A percentile compares a stretch with the other conserved stretches of the same genome.
Evolutionary conservation across 2,329 filamentous ascomycete species (phyloP).

Genomic region (Clarireedia sp.): DNA sequence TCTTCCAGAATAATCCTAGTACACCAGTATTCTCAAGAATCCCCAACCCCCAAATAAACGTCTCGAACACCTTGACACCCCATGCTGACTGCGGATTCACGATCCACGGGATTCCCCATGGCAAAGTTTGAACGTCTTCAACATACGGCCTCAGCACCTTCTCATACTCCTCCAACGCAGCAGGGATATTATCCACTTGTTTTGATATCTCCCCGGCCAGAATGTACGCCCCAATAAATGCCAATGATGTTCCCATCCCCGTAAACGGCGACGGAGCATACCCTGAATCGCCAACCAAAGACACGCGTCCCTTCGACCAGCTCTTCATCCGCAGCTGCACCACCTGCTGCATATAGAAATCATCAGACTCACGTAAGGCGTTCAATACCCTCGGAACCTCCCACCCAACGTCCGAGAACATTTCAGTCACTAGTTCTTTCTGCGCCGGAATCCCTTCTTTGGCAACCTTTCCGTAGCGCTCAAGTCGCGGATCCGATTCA

Average conservation of each 20-base stretch:
- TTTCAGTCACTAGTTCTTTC: constrained; percentile 1
- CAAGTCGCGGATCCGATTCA: no score
- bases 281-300: constrained; percentile 47
- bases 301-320: constrained; percentile 32
- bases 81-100: no score
- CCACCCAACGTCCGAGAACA: constrained; percentile 36
- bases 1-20: no score
- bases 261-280: constrained; percentile 30
- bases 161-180: constrained; percentile 31
- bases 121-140: not conserved
- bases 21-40: no score
- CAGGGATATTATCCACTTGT: constrained; percentile 10
- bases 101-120: not conserved
- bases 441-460: constrained; percentile 18
- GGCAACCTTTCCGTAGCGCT: constrained; percentile 23
- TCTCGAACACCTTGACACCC: no score
- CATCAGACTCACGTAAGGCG: constrained; percentile 29
- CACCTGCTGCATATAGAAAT: constrained; percentile 35
- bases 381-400: constrained; percentile 32
- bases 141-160: constrained; percentile 28
- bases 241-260: constrained; percentile 35
- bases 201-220: constrained; percentile 37
- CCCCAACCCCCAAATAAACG: no score
- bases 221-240: constrained; percentile 37
- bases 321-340: constrained; percentile 33